Conservation (phyloP, 1,284 basidiomycete genomes). For the Leccinum fuscescens region DNA sequence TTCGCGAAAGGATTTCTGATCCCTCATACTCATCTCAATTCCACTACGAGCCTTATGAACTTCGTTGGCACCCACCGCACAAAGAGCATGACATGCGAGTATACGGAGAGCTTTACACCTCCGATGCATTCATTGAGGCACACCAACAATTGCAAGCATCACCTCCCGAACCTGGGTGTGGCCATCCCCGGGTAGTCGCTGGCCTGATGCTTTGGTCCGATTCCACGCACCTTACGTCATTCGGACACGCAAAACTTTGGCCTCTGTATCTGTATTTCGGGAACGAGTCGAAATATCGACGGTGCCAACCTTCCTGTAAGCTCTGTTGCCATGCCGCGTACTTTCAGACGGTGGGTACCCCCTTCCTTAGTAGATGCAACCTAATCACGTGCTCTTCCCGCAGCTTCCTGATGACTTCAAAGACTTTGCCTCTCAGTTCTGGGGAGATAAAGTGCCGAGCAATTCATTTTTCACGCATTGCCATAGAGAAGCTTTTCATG, state of each 20-base stretch:
- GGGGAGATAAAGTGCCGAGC: too few relatives aligned
- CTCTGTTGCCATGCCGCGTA: neutral
- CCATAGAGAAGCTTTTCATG: neutral
- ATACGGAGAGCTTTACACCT: neutral
- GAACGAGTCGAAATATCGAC: neutral
- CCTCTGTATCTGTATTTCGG: neutral
- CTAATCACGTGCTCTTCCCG: too few relatives aligned
- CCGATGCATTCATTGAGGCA: neutral
- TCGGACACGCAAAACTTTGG: neutral
- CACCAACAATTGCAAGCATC: neutral
- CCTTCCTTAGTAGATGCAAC: too few relatives aligned
- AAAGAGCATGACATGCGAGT: neutral
- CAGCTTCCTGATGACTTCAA: neutral
- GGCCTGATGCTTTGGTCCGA: neutral
- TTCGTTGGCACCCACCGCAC: neutral
- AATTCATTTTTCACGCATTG: neutral
- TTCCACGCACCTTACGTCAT: neutral
- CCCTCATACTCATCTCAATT: neutral
- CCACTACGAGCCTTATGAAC: neutral
- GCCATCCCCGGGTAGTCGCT: neutral
- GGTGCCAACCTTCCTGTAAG: neutral
- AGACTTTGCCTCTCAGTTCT: neutral
- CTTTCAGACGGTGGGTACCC: neutral
- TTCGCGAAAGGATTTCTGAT: neutral
- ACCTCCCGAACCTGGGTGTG: neutral